These are phyloP conservation scores for Lactuca sativa DNA, from an alignment of 129 eudicot genomes.

Conservation along the genomic window DNA sequence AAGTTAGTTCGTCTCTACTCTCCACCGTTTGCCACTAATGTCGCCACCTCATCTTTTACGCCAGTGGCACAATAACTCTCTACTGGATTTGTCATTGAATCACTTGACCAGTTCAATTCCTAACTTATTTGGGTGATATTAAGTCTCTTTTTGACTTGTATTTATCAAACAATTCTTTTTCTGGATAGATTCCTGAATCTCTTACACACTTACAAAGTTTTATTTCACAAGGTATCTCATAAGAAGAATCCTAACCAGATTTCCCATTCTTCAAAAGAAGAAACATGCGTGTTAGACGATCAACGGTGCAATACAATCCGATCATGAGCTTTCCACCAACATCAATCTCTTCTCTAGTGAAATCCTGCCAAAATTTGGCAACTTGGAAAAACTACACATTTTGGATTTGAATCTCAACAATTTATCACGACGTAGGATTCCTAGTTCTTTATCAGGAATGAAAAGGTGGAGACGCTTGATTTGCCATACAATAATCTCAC, in stretches of 20 bases:
- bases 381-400: conserved; percentile 45
- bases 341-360: conserved; percentile 51
- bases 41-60: no score
- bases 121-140: conserved; percentile 49
- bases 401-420: conserved; percentile 55
- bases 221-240: conserved; percentile 36
- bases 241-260: conserved; percentile 52
- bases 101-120: conserved; percentile 53
- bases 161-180: conserved; percentile 63
- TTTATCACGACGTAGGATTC: conserved; percentile 45
- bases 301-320: conserved; percentile 44
- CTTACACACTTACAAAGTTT: conserved; percentile 54
- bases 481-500: conserved; percentile 52
- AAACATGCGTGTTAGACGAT: conserved; percentile 30
- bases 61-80: no score
- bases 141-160: conserved; percentile 61
- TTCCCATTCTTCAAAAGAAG: conserved; percentile 57
- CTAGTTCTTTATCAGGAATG: conserved; percentile 52
- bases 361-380: conserved; percentile 70
- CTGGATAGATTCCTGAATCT: conserved; percentile 58
- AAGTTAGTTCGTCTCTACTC: no score
- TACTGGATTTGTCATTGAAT: conserved; percentile 73
- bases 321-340: conserved; percentile 66
- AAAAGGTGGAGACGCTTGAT: conserved; percentile 53
- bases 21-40: no score